A percentile compares a stretch with the other conserved stretches of the same genome.
Conservation (phyloP, 495 filamentous ascomycete species). For the Halenospora varia region DNA sequence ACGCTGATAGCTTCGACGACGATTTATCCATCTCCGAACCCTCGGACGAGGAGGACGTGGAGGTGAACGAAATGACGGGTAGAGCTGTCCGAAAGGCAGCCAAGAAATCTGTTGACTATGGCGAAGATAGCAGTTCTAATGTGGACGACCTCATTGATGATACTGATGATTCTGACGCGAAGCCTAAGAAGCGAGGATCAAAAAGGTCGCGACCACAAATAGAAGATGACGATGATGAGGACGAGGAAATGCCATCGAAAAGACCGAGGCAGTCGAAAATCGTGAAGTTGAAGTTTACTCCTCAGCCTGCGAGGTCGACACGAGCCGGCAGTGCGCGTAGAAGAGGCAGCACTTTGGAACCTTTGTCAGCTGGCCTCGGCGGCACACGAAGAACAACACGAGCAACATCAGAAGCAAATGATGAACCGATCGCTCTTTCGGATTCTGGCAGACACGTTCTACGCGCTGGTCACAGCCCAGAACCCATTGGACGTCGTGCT, state of each 20-base stretch:
- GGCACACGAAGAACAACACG: constrained; percentile 20
- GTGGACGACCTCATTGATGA: constrained; percentile 25
- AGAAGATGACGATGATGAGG: constrained; percentile 24
- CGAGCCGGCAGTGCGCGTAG: constrained; percentile 36
- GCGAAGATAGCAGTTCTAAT: constrained; percentile 25
- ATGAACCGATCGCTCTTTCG: constrained; percentile 61
- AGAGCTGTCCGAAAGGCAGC: constrained; percentile 22
- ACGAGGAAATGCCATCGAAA: neutral
- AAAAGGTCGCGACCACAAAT: constrained; percentile 21
- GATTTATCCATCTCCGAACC: constrained; percentile 58
- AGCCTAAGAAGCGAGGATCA: constrained; percentile 7
- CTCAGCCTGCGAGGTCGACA: constrained; percentile 30
- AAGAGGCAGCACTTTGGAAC: constrained; percentile 17
- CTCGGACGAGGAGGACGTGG: constrained; percentile 58
- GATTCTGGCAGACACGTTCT: constrained; percentile 74
- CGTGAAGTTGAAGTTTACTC: constrained; percentile 30
- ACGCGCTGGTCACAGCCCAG: constrained; percentile 63
- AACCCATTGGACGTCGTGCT: constrained; percentile 45
- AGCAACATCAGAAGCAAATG: constrained; percentile 38
- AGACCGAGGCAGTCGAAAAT: constrained; percentile 23
- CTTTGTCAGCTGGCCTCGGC: constrained; percentile 18
- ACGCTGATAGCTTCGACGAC: constrained; percentile 47
- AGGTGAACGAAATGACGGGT: constrained; percentile 38
- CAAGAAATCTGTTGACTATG: constrained; percentile 39
- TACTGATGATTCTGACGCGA: constrained; percentile 22